These are phyloP conservation scores for Penicillium sp. DNA, from an alignment of 2,329 filamentous ascomycete species.

Conservation along the genomic window DNA sequence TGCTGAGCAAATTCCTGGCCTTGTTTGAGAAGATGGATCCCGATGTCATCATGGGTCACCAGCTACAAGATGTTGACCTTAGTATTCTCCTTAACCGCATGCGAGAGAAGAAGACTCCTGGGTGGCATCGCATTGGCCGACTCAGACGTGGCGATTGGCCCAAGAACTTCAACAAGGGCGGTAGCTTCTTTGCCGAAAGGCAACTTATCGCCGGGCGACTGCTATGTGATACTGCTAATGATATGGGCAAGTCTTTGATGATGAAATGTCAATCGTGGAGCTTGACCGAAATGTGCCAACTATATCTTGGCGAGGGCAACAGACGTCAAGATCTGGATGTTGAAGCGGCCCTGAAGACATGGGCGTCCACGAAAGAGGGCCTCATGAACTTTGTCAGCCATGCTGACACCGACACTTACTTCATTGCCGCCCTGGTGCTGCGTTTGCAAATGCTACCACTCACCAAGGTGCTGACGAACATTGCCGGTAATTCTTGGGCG, in stretches of 20 bases:
- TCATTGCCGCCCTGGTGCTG: conserved; percentile 85
- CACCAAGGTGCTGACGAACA: conserved; percentile 91
- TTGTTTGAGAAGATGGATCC: conserved; percentile 86
- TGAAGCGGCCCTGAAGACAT: conserved; percentile 80
- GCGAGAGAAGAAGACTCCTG: conserved; percentile 84
- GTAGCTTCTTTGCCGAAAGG: conserved; percentile 88
- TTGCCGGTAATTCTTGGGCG: conserved; percentile 98
- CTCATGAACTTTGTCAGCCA: conserved; percentile 92
- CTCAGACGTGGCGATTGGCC: conserved; percentile 85
- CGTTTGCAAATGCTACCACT: conserved; percentile 88
- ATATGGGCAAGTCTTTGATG: conserved; percentile 96
- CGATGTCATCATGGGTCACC: conserved; percentile 89
- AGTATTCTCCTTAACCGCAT: conserved; percentile 84
- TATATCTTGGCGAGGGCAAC: conserved; percentile 75
- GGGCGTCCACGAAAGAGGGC: conserved; percentile 79
- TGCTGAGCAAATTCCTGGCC: conserved; percentile 85
- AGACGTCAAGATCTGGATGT: conserved; percentile 82
- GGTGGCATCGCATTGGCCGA: conserved; percentile 91
- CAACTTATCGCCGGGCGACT: conserved; percentile 85
- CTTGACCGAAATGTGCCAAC: conserved; percentile 92
- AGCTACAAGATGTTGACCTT: conserved; percentile 96
- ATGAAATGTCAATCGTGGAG: conserved; percentile 97
- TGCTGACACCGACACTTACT: conserved; percentile 93
- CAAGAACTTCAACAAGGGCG: conserved; percentile 76
- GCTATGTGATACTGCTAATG: conserved; percentile 91